Conservation (phyloP, 1,284 basidiomycete genomes). For the Cryptococcus neoformans region DNA sequence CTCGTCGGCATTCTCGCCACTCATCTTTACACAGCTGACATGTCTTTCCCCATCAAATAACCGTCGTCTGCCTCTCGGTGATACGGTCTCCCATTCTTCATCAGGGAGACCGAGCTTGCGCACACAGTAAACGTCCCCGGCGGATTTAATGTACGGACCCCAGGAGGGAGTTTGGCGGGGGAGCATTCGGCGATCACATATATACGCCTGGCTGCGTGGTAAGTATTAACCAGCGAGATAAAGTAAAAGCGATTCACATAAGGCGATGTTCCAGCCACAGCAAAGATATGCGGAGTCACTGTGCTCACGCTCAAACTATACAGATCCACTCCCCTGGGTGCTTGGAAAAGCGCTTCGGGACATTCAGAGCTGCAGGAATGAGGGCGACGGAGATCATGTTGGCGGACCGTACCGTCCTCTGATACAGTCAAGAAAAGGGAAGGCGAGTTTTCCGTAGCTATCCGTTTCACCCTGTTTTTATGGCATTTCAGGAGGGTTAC, state of each 20-base stretch:
- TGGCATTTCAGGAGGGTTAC: constrained; percentile 66
- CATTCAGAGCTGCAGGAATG: constrained; percentile 43
- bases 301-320: constrained; percentile 52
- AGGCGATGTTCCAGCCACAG: constrained; percentile 50
- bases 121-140: constrained; percentile 65
- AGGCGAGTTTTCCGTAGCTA: constrained; percentile 77
- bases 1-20: constrained; percentile 71
- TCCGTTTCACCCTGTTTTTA: constrained; percentile 64
- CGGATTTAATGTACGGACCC: constrained; percentile 56
- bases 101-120: constrained; percentile 68
- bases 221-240: background rate
- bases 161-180: constrained; percentile 67
- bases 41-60: constrained; percentile 55
- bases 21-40: constrained; percentile 77
- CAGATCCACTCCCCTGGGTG: constrained; percentile 44
- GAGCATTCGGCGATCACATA: constrained; percentile 81
- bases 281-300: constrained; percentile 52
- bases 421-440: constrained; percentile 79
- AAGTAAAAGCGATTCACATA: constrained; percentile 18
- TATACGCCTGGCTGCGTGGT: constrained; percentile 61
- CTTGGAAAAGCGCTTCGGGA: constrained; percentile 43
- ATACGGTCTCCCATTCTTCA: constrained; percentile 38
- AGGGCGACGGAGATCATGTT: constrained; percentile 73
- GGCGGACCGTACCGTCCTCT: constrained; percentile 73
- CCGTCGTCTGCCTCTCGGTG: constrained; percentile 11